Evolutionary conservation across 139 green algal species (phyloP), one percentile per base, ranked within the genome.

Genomic region (Picochlorum costavermella): DNA sequence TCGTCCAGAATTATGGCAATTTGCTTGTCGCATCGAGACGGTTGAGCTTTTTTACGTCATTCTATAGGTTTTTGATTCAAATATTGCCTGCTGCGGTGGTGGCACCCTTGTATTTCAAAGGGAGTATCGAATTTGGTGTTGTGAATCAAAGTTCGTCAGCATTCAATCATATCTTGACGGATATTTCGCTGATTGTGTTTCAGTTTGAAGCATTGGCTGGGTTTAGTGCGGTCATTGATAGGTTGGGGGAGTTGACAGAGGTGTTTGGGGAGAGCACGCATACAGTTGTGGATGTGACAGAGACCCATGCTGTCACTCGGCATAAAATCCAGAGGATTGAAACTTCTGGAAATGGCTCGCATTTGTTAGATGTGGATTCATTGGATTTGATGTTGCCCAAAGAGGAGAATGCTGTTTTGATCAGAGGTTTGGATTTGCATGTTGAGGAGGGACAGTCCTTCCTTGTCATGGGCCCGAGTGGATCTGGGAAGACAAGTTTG

Each of bases 61-160:
- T 89, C 76, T 98, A 98, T 78, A 79, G 71, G 46, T 92, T 83
- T 70, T 56, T 97, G 31, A 97, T 98, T 58, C 76, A 88, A 72
- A 81, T 98, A 28, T 78, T 98, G 64, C 93, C 93, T 5, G 89
- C 93, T 23, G 93, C 92, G 4, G 93, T 98, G n/a, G 87, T 98
- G 37, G 89, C 92, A n/a, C 91, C 91, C 8, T 81, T 98, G 12
- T 98, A 84, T 81, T 98, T 98, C 79, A 60, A 75, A 20, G 90
- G 91, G 44, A 85, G 97, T 71, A 96, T 98, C 57, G 93, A 97
- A 69, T 97, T 98, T 84, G 93, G 93, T 10, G 93, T 98, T 23
- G 90, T 98, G 82, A 98, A 92, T 67, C 93, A 98, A 81, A 90
- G 77, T 68, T 80, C 84, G 14, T 88, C 76, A 5, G 92, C 93